Evolutionary conservation across 495 filamentous ascomycete genomes (phyloP).

Genomic region (Penicillium turbatum): DNA sequence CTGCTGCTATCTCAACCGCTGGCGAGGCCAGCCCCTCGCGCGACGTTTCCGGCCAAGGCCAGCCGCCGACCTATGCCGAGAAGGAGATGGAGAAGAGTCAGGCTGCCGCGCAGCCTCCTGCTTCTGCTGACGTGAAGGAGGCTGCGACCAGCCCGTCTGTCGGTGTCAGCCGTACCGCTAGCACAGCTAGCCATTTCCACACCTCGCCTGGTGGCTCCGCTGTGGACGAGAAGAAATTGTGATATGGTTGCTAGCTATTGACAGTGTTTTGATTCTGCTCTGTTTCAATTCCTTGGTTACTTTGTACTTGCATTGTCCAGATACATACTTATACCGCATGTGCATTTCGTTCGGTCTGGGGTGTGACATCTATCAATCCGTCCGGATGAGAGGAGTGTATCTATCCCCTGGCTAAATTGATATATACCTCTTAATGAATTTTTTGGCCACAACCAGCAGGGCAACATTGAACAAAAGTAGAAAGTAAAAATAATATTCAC

Average conservation of each 20-base stretch:
- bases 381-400: not conserved
- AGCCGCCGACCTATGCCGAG: slow-evolving; percentile 28
- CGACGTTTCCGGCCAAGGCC: slow-evolving; percentile 11
- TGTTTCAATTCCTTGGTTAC: not conserved
- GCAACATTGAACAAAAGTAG: no score
- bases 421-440: slow-evolving; percentile 10
- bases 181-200: slow-evolving; percentile 31
- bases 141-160: slow-evolving; percentile 10
- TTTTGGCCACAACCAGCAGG: not conserved
- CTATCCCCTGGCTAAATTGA: not conserved
- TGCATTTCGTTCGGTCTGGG: not conserved
- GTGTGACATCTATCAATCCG: not conserved
- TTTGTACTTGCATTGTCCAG: not conserved
- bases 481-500: not conserved
- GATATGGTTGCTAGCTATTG: not conserved
- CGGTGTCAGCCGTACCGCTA: slow-evolving; percentile 25
- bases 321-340: not conserved
- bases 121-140: slow-evolving; percentile 1
- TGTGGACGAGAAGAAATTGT: slow-evolving; percentile 21
- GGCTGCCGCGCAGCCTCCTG: not conserved
- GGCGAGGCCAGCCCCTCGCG: not conserved
- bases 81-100: slow-evolving; percentile 24
- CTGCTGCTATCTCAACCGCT: not conserved
- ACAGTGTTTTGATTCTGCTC: not conserved
- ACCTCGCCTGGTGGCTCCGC: slow-evolving; percentile 26